Evolutionary conservation across 2,329 filamentous ascomycete species (phyloP).

Genomic region (Pestalotiopsis fici): DNA sequence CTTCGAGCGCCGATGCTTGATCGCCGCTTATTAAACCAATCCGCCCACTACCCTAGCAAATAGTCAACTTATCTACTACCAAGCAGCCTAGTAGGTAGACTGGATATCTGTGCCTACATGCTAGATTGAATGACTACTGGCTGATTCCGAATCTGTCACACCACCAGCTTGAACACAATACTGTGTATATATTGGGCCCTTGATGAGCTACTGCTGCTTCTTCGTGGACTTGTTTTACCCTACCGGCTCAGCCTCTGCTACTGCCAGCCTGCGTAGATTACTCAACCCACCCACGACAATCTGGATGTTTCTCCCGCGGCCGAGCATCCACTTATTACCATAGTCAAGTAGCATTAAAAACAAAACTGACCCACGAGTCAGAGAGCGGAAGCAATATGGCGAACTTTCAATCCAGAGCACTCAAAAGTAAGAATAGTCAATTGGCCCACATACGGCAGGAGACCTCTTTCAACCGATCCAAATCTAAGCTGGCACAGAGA

Average conservation of each 20-base stretch:
- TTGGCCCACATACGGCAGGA: no score
- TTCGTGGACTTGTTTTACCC: not conserved
- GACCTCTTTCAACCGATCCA: no score
- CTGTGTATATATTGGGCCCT: not conserved
- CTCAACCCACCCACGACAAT: not conserved
- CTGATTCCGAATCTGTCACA: no score
- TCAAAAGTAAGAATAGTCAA: no score
- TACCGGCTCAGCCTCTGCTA: not conserved
- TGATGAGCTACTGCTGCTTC: not conserved
- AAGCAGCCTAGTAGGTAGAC: no score
- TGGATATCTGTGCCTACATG: no score
- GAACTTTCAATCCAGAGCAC: not conserved
- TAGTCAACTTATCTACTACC: no score
- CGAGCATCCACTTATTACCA: not conserved
- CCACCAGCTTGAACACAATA: no score
- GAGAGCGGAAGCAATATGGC: not conserved
- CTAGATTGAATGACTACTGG: no score
- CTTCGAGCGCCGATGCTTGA: not conserved
- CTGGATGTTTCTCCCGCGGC: not conserved
- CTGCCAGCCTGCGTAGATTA: not conserved
- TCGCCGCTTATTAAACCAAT: no score
- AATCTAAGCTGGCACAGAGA: no score
- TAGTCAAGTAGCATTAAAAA: not conserved
- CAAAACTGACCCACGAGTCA: not conserved
- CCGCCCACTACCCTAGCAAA: no score